Evolutionary conservation across 805 yeast species (phyloP).

Genomic region (Wickerhamiella spandovensis): DNA sequence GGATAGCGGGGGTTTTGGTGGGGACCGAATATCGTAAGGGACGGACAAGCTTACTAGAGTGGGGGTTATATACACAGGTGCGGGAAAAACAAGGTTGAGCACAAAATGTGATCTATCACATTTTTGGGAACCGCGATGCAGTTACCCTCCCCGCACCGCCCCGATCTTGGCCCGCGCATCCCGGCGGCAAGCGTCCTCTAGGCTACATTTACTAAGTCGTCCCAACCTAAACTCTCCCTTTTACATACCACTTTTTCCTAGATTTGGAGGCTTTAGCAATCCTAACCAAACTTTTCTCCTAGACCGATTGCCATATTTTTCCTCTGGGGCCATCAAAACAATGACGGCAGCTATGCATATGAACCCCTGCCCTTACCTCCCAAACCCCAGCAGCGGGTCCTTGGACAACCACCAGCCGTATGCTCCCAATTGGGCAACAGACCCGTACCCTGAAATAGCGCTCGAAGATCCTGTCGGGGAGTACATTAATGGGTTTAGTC

Average conservation of each 20-base stretch:
- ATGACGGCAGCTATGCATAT: neutral
- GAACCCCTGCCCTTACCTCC: neutral
- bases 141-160: neutral
- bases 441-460: neutral
- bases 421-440: neutral
- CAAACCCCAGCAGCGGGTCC: neutral
- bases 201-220: neutral
- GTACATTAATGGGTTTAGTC: neutral
- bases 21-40: neutral
- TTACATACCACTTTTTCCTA: neutral
- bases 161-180: neutral
- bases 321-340: neutral
- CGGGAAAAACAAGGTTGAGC: neutral
- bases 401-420: neutral
- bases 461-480: neutral
- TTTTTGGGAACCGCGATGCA: neutral
- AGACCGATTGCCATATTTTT: neutral
- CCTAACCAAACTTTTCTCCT: neutral
- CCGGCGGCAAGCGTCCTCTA: neutral
- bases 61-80: neutral
- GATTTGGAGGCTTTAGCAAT: neutral
- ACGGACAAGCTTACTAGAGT: neutral
- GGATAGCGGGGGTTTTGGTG: neutral
- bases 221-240: neutral
- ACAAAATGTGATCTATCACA: neutral